Base-by-base conservation (phyloP, 148 eudicot genomes). In the Camellia sinensis region DNA sequence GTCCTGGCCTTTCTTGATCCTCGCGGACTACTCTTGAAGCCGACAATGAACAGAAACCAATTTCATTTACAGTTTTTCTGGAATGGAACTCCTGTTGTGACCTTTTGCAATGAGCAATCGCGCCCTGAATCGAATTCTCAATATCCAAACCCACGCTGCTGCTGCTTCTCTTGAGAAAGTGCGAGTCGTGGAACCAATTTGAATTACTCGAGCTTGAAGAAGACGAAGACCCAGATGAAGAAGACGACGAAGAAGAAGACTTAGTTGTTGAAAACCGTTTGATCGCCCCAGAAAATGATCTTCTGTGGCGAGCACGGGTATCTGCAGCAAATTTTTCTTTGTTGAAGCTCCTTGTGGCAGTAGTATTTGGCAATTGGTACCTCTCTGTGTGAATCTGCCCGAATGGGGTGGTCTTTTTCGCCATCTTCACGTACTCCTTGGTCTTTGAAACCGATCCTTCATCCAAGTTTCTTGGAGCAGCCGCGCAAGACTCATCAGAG, bases 91-190 rank as follows among this genome's bases (percentile, higher is more conserved):
- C 81, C 62, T 85, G 80, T 11, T 82, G 87, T 14, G 98, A 94
- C 76, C 82, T 84, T 75, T 92, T 94, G 82, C 98, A 94, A 65
- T 94, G 92, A 57, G 95, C 95, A 90, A 94, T 94, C 0, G 98
- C 98, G 14, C 97, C 89, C 78, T 92, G 95, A 53, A 94, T 89
- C n/a, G 93, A 86, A 48, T 75, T 88, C 82, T 94, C 98, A 57
- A 86, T 64, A 78, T 91, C 97, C 40, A 83, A 84, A 67, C 83
- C 83, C 12, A 75, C 83, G 19, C 93, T 86, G 67, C 81, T 86
- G 67, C 81, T 81, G 65, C 90, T 82, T 73, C 92, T 94, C 83
- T 84, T 87, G 74, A 85, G 29, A 37, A 81, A 78, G 6, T 79
- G 76, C 53, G 78, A 65, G 7, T 76, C 85, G n/a, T 73, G 74